phyloP scores from a whole-genome alignment of 1,284 basidiomycete genomes.

The Stygiomarasmius scandens region DNA sequence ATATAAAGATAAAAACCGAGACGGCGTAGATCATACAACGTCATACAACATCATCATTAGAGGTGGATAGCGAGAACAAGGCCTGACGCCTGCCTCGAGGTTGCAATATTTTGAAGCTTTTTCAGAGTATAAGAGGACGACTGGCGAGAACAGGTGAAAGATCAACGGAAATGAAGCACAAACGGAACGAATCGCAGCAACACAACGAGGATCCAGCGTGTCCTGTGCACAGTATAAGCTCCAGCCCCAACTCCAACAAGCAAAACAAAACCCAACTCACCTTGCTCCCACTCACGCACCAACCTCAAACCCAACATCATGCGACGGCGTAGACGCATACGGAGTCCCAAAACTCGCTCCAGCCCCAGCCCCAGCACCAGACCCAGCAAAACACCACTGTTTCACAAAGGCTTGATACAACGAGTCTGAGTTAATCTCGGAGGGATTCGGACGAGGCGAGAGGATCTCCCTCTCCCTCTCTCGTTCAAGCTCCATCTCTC shows the following conservation, averaged over 20 bases:
- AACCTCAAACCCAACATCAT: neutral
- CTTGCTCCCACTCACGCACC: neutral
- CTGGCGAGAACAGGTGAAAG: too few relatives aligned
- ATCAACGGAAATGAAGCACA: neutral
- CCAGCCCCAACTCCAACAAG: neutral
- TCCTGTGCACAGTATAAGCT: neutral
- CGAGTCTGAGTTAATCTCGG: constrained; percentile 30
- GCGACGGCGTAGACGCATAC: neutral
- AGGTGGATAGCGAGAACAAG: too few relatives aligned
- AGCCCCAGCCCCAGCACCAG: neutral
- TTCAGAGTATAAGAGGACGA: too few relatives aligned
- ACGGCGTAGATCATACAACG: too few relatives aligned
- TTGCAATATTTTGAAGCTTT: too few relatives aligned
- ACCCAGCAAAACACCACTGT: constrained; percentile 70
- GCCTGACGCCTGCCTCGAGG: too few relatives aligned
- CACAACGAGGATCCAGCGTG: neutral
- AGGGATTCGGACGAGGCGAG: neutral
- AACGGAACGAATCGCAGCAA: neutral
- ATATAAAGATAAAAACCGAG: too few relatives aligned
- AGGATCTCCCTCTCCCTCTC: neutral
- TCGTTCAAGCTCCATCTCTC: neutral
- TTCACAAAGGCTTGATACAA: constrained; percentile 65
- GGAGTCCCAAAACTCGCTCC: neutral
- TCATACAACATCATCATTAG: too few relatives aligned
- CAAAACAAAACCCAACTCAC: neutral